Base-by-base conservation (phyloP, 164 flowering plant species). In the Vitis cinerea region DNA sequence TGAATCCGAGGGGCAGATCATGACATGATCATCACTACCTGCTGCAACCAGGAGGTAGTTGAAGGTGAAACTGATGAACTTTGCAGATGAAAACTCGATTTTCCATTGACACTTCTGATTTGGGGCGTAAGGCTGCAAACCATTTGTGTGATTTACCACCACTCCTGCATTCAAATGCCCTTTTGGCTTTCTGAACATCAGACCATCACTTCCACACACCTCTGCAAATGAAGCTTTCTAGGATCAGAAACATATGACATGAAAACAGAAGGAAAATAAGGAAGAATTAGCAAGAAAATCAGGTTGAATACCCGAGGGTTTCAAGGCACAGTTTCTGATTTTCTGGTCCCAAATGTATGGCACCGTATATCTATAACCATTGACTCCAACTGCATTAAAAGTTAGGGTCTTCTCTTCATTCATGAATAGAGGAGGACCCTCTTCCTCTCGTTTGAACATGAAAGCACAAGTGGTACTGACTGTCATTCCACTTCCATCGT, bases 321-420 rank as follows among this genome's bases (percentile, higher is more conserved):
- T 71, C 68, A 71, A 44, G 54, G 58, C 69, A 71, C 69, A 71
- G 62, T 65, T 71, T 50, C 10, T 71, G 57, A 63, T 71, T 11
- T 64, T 63, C 63, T 71, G 73, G 67, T 71, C 63, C 73, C 73
- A 71, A 64, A 56, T 54, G 5, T 71, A 63, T 19, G 12, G 69
- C 11, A 71, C 49, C 8, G 51, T 64, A 11, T 71, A 64, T 59
- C 64, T 48, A 16, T 58, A 57, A 3, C 74, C 69, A 58, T 71
- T 71, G 31, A 71, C 30, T 14, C 74, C 74, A 30, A 64, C 48
- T 27, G 54, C 64, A 65, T 71, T 71, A 10, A 71, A 71, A 59
- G 69, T 71, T 4, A 58, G 19, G 50, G 58, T 71, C 44, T 55
- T 65, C 15, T 58, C 30, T 31, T 13, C 12, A 64, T 71, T 27